phyloP scores from a whole-genome alignment of 345 rosid genomes.

The Murraya koenigii region DNA sequence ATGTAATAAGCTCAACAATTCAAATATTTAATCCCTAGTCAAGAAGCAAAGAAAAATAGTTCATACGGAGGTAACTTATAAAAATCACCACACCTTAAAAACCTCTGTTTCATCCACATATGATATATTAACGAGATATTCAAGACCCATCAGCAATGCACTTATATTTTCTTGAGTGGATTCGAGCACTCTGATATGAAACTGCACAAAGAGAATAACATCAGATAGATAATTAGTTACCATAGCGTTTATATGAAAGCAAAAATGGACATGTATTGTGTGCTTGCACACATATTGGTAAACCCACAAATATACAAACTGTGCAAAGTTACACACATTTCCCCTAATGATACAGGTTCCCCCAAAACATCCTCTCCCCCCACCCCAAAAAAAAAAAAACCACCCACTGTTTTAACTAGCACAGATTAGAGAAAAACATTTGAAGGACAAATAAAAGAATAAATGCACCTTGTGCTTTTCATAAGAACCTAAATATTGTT shows the following conservation, averaged over 20 bases:
- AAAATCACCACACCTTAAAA: slow-evolving; percentile 65
- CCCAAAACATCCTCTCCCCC: too few species aligned
- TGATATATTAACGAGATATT: slow-evolving; percentile 83
- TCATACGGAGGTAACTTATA: not conserved
- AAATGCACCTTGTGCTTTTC: not conserved
- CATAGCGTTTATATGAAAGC: not conserved
- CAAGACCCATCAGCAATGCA: slow-evolving; percentile 75
- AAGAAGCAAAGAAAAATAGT: not conserved
- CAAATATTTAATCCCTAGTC: not conserved
- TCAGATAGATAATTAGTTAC: not conserved
- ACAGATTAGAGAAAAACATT: not conserved
- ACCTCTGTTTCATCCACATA: slow-evolving; percentile 99
- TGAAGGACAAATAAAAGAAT: too few species aligned
- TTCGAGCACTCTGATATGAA: slow-evolving; percentile 84
- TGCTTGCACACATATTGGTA: not conserved
- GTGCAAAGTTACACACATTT: not conserved
- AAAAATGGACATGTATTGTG: not conserved
- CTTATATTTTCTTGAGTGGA: slow-evolving; percentile 61
- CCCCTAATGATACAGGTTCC: not conserved
- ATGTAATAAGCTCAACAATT: not conserved
- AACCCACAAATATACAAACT: not conserved
- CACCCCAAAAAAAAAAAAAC: too few species aligned
- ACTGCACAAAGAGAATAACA: slow-evolving; percentile 41
- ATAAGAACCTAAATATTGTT: not conserved
- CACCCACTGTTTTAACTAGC: not conserved